Base-by-base conservation (phyloP, 2,329 filamentous ascomycete genomes). In the Curvularia sp. region DNA sequence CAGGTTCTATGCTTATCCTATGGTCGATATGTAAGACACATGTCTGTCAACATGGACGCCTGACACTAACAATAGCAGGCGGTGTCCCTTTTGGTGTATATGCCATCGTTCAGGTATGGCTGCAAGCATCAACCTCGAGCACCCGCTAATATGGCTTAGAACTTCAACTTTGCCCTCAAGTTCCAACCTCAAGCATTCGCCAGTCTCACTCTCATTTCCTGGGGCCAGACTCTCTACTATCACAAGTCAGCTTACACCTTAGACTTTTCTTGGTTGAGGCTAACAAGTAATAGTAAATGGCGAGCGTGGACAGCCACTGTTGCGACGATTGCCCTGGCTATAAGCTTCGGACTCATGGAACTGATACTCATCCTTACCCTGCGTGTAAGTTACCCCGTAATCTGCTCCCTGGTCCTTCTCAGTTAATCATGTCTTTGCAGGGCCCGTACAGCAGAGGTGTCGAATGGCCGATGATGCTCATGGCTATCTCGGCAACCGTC, bases 1-100 rank as follows among this genome's bases (percentile, higher is more conserved):
- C 86, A 0, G 80, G 80, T 0, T 66, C 74, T 19, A 89, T 89
- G 86, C 83, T 88, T 79, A 84, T 88, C 60, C 72, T 88, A 1
- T 89, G 86, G 86, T 85, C 83, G n/a, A 68, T 81, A 30, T 86
- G 85, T 82, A 71, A 63, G 52, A 48, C 47, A 19, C 41, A 18
- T 47, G 36, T 12, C n/a, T 5, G 3, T 41, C 21, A 15, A 15
- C 12, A 15, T 21, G 6, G 19, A 27, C 5, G 15, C 28, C 12
- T 28, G 15, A 32, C 28, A 30, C 57, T 63, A 21, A 63, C 45
- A n/a, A 32, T 15, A 30, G 13, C 50, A 75, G 74, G 73, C 18
- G 72, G 71, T 21, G 79, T 83, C 27, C 82, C 82, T 2, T 83
- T 84, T 67, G 82, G 83, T 18, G 79, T 81, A 19, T 84, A 84